Evolutionary conservation across 2,329 filamentous ascomycete genomes (phyloP), one percentile per base, ranked within the genome.

Genomic region (Penicillium sp.): DNA sequence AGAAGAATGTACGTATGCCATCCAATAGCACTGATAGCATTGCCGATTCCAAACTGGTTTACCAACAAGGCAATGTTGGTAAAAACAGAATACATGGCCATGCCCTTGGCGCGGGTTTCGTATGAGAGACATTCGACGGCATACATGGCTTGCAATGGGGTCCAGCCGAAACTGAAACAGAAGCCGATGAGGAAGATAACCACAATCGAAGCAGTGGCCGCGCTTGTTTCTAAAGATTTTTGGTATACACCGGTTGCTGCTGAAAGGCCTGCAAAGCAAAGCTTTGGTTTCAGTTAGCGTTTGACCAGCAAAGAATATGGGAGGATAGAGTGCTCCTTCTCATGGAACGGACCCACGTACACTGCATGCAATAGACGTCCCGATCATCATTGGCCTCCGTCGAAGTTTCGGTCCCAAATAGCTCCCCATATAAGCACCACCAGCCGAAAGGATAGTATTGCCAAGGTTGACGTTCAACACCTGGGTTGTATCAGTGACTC

Each of bases 1-100:
- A 80, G 79, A 27, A 73, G 59, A 45, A 81, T 79, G 57, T 80
- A 81, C 0, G 76, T 78, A 53, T 74, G 73, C 77, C 77, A 81
- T 0, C 69, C 72, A 40, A 81, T 80, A 41, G 74, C 70, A 22
- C 74, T 66, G 33, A 80, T 66, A 2, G 75, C 70, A 1, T 79
- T 73, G 0, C 72, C 72, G 56, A 75, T 72, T 3, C 71, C 74
- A 55, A 72, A 77, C 28, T 74, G 75, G 59, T 77, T 78, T 27
- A 76, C 62, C 11, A 77, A 61, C 45, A 70, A 70, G 9, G 72
- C 75, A 33, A 71, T 68, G 50, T 74, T 74, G 59, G 71, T 73
- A 58, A 67, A 72, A 52, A 71, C 65, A 43, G 65, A 74, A 61
- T 62, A 74, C 56, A 80, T 75, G 2, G 75, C 77, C 75, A 80